Base-by-base conservation (phyloP, 2,329 filamentous ascomycete species). In the Thelonectria rubi region DNA sequence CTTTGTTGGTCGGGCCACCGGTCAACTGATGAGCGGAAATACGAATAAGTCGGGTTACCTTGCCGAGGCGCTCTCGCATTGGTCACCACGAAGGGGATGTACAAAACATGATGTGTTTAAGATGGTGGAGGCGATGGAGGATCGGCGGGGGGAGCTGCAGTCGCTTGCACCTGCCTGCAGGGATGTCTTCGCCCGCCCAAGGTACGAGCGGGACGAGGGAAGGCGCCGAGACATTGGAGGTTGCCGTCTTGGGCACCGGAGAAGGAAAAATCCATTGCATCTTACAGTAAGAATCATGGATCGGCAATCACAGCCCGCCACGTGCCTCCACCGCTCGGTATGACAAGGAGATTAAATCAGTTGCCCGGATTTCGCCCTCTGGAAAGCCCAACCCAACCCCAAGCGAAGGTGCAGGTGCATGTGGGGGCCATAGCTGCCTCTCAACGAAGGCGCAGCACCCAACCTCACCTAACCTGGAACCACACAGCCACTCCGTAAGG, bases 31-130 rank as follows among this genome's bases (percentile, higher is more conserved):
- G 26, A 8, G 26, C 26, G 26, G 26, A 30, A 30, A 30, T 30
- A 30, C 26, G 26, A 30, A 30, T 30, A 30, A 30, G 26, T 30
- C 26, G 26, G 26, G 26, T 30, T 8, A 18, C n/a, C 20, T 10
- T 6, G n/a, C 34, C 34, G 9, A 8, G 24, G 2, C 4, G 37
- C 2, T 7, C 24, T 54, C 51, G 51, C 51, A 54, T 42, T 34
- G 51, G 12, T 43, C 43, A 54, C 51, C 51, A n/a, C 24, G 43
- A 39, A 18, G 51, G n/a, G 40, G 43, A 54, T 32, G 11, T 14
- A 39, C 34, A 37, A 37, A 37, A 37, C 34, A 15, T 37, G 34
- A 37, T 15, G 34, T 15, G 34, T 14, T 37, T 15, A 37, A 15
- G 15, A 2, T 37, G 34, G 26, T 30, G 26, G 26, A 30, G 26